Evolutionary conservation across 2,329 filamentous ascomycete genomes (phyloP).

Genomic region (Alternaria metachromatica): DNA sequence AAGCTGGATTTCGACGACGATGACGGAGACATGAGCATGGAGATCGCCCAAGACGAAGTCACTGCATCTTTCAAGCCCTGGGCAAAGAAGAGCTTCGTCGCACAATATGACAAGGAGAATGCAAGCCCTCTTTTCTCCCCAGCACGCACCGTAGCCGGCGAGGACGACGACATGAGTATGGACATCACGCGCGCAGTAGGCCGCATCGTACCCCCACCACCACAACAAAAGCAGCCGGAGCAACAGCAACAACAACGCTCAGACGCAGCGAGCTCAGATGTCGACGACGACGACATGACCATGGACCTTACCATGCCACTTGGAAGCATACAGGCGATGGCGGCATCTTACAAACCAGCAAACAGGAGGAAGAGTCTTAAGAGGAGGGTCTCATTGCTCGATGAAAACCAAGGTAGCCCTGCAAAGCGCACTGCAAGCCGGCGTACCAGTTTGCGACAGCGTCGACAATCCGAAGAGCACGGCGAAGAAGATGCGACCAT

Average conservation of each 20-base stretch:
- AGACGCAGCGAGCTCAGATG: conserved; percentile 44
- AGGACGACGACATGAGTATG: conserved; percentile 81
- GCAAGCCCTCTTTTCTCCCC: conserved; percentile 56
- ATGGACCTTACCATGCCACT: conserved; percentile 65
- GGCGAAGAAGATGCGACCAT: conserved; percentile 51
- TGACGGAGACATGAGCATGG: conserved; percentile 59
- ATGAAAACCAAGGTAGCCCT: conserved; percentile 46
- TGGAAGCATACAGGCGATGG: conserved; percentile 55
- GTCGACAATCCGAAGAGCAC: conserved; percentile 43
- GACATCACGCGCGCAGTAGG: conserved; percentile 87
- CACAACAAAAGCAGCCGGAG: conserved; percentile 37
- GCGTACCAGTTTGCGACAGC: conserved; percentile 49
- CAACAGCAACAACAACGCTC: conserved; percentile 26
- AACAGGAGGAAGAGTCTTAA: conserved; percentile 51
- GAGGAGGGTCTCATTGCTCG: conserved; percentile 51
- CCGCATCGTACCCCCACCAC: conserved; percentile 67
- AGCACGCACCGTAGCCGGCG: conserved; percentile 49
- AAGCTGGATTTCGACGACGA: conserved; percentile 61
- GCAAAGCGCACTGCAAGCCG: conserved; percentile 44
- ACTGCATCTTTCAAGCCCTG: conserved; percentile 78
- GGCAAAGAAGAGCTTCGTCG: conserved; percentile 63
- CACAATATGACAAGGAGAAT: conserved; percentile 57
- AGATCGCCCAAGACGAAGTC: conserved; percentile 68
- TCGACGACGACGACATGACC: conserved; percentile 57
- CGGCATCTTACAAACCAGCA: conserved; percentile 29